phyloP scores from a whole-genome alignment of 208 protist species.

The Acanthamoeba sp. region DNA sequence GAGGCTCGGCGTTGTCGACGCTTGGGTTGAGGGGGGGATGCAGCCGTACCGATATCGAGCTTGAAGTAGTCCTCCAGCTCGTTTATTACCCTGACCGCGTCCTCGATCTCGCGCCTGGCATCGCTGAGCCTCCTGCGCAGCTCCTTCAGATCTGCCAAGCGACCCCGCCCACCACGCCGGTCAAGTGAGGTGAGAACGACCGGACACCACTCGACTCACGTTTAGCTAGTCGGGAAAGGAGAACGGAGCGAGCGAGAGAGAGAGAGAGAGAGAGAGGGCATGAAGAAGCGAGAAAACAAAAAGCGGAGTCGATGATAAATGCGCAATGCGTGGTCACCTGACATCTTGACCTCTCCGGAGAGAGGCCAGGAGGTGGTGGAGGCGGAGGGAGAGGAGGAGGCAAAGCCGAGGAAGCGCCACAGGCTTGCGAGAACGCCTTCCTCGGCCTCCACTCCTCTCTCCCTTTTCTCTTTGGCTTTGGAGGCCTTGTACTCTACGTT shows the following conservation, averaged over 20 bases:
- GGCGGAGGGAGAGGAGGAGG: neutral
- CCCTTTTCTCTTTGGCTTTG: neutral
- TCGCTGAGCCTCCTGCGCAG: neutral
- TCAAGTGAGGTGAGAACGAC: neutral
- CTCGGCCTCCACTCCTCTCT: neutral
- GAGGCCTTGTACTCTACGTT: conserved; percentile 61
- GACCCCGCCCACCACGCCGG: too few relatives aligned
- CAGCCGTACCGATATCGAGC: conserved; percentile 5
- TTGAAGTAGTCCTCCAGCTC: neutral
- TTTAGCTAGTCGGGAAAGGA: neutral
- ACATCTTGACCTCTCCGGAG: conserved; percentile 19
- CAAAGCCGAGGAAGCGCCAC: conserved; percentile 42
- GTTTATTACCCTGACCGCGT: neutral
- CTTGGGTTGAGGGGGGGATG: neutral
- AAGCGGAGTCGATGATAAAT: neutral
- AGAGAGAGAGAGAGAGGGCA: too few relatives aligned
- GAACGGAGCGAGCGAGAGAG: too few relatives aligned
- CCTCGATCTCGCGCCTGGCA: neutral
- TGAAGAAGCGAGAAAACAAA: neutral
- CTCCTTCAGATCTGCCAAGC: conserved; percentile 17
- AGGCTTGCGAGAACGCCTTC: neutral
- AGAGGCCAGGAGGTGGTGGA: neutral
- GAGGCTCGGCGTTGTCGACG: too few relatives aligned
- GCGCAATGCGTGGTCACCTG: neutral
- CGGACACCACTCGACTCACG: neutral